Conservation (phyloP, 2,329 filamentous ascomycete species). For the Ustilaginoidea virens region DNA sequence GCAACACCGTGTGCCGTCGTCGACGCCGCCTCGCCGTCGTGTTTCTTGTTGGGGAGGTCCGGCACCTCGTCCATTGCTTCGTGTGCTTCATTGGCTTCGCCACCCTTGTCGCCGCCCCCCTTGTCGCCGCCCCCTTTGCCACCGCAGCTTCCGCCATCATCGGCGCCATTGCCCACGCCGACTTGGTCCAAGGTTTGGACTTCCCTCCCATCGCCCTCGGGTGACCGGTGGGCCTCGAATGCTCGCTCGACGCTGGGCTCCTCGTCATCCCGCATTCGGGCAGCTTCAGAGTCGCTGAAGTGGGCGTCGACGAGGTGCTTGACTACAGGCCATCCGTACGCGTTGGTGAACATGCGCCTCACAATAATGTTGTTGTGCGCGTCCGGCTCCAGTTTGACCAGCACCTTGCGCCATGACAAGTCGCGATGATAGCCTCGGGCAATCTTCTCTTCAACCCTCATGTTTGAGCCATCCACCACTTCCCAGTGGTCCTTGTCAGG, state of each 20-base stretch:
- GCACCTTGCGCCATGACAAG: conserved; percentile 88
- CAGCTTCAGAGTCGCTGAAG: conserved; percentile 56
- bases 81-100: conserved; percentile 5
- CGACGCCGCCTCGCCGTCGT: conserved; percentile 9
- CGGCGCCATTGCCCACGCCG: conserved; percentile 9
- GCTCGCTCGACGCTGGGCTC: conserved; percentile 56
- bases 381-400: conserved; percentile 89
- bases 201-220: conserved; percentile 50
- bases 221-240: conserved; percentile 37
- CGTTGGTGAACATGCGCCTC: conserved; percentile 89
- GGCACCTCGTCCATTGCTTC: conserved; percentile 29
- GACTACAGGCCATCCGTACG: conserved; percentile 92
- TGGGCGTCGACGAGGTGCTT: conserved; percentile 92
- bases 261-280: conserved; percentile 50
- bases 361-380: conserved; percentile 98
- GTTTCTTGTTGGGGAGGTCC: conserved; percentile 24
- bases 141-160: too few relatives aligned
- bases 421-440: conserved; percentile 87
- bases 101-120: too few relatives aligned
- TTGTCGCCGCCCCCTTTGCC: conserved; percentile 8
- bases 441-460: conserved; percentile 96
- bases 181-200: conserved; percentile 23
- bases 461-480: conserved; percentile 43
- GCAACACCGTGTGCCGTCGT: conserved; percentile 10
- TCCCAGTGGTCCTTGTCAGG: conserved; percentile 24